phyloP scores from a whole-genome alignment of 164 flowering plant species.

The Vitis rupestris region DNA sequence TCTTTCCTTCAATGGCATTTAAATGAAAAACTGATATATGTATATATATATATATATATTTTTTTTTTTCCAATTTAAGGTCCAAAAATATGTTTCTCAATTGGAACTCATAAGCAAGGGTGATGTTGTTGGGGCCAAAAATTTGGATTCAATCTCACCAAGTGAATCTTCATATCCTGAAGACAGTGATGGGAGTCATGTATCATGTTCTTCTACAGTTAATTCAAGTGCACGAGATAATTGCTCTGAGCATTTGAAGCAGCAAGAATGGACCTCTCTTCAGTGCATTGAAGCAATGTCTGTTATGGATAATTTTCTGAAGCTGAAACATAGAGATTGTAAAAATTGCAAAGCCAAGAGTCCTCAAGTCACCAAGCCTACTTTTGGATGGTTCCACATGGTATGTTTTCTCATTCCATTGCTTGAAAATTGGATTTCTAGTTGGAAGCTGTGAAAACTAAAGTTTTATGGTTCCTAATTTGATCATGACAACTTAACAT shows the following conservation, averaged over 20 bases:
- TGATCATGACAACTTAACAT: too few relatives aligned
- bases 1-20: background rate
- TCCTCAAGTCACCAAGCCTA: conserved; percentile 63
- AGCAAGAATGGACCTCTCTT: conserved; percentile 63
- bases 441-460: too few relatives aligned
- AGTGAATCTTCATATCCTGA: conserved; percentile 21
- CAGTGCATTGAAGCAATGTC: conserved; percentile 62
- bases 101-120: conserved; percentile 66
- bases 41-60: background rate
- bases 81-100: conserved; percentile 41
- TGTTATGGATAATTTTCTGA: conserved; percentile 46
- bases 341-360: conserved; percentile 40
- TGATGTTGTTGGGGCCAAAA: conserved; percentile 61
- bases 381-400: conserved; percentile 79
- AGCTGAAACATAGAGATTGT: conserved; percentile 33
- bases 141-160: conserved; percentile 10
- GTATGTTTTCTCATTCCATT: conserved; percentile 34
- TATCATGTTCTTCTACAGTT: conserved; percentile 16
- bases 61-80: conserved; percentile 31
- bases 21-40: background rate
- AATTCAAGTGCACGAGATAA: conserved; percentile 9
- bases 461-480: too few relatives aligned
- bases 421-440: background rate
- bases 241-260: conserved; percentile 13
- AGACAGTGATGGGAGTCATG: conserved; percentile 33